phyloP scores from a whole-genome alignment of 306 rosid species.

The Cucumis melo region DNA sequence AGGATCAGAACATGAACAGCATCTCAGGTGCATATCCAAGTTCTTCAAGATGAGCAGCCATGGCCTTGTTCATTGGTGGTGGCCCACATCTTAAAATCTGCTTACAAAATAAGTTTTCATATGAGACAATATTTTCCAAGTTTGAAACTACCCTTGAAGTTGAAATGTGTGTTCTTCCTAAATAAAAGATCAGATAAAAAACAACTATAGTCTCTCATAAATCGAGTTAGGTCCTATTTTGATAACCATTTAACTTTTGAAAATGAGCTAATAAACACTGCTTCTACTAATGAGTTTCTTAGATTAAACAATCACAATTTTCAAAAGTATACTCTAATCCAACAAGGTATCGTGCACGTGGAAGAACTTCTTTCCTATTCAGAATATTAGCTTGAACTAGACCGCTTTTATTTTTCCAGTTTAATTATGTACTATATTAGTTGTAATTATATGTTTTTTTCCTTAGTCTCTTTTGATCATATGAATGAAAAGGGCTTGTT shows the following conservation, averaged over 20 bases:
- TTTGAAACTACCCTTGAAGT: background rate
- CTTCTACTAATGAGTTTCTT: no score
- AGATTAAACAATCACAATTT: no score
- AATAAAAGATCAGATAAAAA: background rate
- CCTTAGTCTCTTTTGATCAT: no score
- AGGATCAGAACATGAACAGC: constrained; percentile 8
- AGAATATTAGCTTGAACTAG: no score
- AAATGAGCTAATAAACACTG: no score
- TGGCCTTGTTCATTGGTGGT: constrained; percentile 98
- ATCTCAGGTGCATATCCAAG: constrained; percentile 56
- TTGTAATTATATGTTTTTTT: no score
- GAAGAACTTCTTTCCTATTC: background rate
- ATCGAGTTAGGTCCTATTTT: background rate
- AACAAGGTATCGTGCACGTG: background rate
- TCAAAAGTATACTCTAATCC: background rate
- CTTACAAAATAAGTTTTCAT: background rate
- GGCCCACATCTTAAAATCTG: constrained; percentile 91
- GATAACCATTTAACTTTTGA: no score
- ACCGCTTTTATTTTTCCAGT: no score
- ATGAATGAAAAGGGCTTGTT: no score
- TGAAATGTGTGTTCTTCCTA: no score
- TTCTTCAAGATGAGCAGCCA: constrained; percentile 69
- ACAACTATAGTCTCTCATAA: background rate
- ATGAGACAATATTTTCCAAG: background rate
- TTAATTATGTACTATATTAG: no score